These are phyloP conservation scores for Selenicereus undatus DNA, from an alignment of 148 eudicot genomes.

Conservation along the genomic window DNA sequence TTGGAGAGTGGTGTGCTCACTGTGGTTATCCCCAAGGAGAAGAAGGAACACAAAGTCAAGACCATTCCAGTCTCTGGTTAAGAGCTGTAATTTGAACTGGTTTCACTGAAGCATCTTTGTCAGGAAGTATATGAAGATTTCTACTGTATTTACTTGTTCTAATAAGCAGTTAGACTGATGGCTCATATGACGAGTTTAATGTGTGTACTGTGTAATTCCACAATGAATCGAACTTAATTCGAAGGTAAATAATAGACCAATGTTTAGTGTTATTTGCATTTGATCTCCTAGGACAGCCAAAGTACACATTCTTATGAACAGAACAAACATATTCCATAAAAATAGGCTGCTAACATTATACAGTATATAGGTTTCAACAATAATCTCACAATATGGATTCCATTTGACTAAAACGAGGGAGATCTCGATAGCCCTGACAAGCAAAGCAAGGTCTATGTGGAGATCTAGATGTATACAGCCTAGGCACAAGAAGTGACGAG, in stretches of 20 bases:
- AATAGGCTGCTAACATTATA: not conserved
- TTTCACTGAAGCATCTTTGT: not conserved
- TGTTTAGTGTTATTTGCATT: not conserved
- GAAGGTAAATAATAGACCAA: not conserved
- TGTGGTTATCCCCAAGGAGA: conserved; percentile 25
- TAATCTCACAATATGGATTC: not conserved
- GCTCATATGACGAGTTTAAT: not conserved
- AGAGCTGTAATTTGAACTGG: not conserved
- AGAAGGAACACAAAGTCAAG: conserved; percentile 1
- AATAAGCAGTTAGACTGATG: not conserved
- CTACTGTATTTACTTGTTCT: not conserved
- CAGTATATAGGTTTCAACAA: not conserved
- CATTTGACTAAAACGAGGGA: not conserved
- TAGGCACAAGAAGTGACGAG: not conserved
- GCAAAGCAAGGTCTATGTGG: not conserved
- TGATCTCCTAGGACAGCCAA: not conserved
- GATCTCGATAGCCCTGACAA: not conserved
- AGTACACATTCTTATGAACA: not conserved
- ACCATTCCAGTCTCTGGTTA: not conserved
- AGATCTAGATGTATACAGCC: not conserved
- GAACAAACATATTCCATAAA: not conserved
- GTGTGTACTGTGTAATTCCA: not conserved
- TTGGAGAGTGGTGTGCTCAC: conserved; percentile 29
- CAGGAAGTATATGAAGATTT: not conserved
- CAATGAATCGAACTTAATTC: not conserved